Percentiles rank a stretch among this genome's conserved stretches.
Conservation (phyloP, 106 monocot species). For the Platanthera zijinensis region DNA sequence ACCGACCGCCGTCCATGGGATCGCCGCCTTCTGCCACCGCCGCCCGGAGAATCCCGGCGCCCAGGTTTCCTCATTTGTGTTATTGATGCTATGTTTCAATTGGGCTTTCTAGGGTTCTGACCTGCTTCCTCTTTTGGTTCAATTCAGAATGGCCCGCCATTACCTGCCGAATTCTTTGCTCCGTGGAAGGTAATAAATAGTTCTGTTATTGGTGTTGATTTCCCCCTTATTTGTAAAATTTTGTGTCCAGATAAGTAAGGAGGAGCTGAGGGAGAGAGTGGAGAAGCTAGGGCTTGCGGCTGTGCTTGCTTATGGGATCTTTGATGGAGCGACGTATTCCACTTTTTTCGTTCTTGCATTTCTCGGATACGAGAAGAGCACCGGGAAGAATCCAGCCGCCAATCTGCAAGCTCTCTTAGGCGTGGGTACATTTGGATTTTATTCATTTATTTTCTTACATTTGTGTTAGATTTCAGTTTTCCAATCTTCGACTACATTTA, state of each 20-base stretch:
- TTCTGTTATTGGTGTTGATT: not conserved
- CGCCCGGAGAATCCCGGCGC: constrained; percentile 2
- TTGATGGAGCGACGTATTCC: constrained; percentile 58
- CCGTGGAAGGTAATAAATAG: constrained; percentile 55
- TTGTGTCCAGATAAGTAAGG: constrained; percentile 23
- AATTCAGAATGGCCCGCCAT: constrained; percentile 15
- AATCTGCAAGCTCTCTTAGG: constrained; percentile 69
- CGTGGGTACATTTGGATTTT: constrained; percentile 18
- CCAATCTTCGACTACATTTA: not conserved
- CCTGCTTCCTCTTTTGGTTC: not conserved
- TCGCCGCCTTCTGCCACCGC: not conserved
- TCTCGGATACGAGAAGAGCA: constrained; percentile 81
- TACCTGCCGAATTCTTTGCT: constrained; percentile 19
- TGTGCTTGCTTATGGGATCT: constrained; percentile 60
- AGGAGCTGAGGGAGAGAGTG: constrained; percentile 50
- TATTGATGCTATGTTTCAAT: not conserved
- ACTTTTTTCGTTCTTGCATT: constrained; percentile 73
- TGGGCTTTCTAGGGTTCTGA: not conserved
- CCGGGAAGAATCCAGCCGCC: constrained; percentile 69
- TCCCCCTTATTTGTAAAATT: not conserved
- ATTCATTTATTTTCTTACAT: not conserved
- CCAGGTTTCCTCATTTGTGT: constrained; percentile 3
- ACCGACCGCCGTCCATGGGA: not conserved
- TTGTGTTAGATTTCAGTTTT: not conserved
- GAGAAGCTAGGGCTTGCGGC: constrained; percentile 66